Base-by-base conservation (phyloP, 768 basidiomycete species). In the Hemileccinum impolitum region DNA sequence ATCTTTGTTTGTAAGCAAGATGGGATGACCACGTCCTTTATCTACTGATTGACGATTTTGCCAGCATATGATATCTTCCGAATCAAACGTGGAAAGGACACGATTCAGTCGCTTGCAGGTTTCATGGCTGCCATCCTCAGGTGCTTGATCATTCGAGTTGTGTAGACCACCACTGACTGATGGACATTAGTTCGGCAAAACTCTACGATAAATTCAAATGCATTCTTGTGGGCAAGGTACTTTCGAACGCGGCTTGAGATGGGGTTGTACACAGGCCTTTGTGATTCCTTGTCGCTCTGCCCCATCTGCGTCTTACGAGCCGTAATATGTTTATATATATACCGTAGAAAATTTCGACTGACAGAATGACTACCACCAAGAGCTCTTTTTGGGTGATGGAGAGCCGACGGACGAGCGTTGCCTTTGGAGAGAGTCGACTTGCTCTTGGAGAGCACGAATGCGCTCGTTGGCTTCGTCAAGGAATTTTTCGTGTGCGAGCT, bases 41-140 rank as follows among this genome's bases (percentile, higher is more conserved):
- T 21, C 31, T 48, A 31, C 38, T 52, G 48, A 63, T 51, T 17
- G 2, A 26, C 14, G 21, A 34, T 39, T n/a, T 52, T 42, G 34
- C 44, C 59, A 92, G 90, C 87, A 6, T 93, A 87, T 62, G 84
- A 90, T 46, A 67, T 91, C n/a, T 90, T 91, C 73, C 72, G 74
- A 50, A 58, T 91, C 52, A 78, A 81, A 57, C 76, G 81, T 17
- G 84, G 75, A 37, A 78, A 74, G 56, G 75, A 81, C 43, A 68
- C 77, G 18, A 68, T 87, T 9, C 82, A 87, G 66, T 75, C 88
- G 3, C 65, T 85, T 52, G 70, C 81, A 30, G 90, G 90, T 19
- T 71, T 93, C 40, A 72, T 72, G 21, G 78, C 89, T 41, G 90
- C 85, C 14, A 70, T 86, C 45, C 70, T 93, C 50, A 89, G 90